Evolutionary conservation across 2,329 filamentous ascomycete species (phyloP), one percentile per base, ranked within the genome.

Genomic region (Byssothecium circinans): DNA sequence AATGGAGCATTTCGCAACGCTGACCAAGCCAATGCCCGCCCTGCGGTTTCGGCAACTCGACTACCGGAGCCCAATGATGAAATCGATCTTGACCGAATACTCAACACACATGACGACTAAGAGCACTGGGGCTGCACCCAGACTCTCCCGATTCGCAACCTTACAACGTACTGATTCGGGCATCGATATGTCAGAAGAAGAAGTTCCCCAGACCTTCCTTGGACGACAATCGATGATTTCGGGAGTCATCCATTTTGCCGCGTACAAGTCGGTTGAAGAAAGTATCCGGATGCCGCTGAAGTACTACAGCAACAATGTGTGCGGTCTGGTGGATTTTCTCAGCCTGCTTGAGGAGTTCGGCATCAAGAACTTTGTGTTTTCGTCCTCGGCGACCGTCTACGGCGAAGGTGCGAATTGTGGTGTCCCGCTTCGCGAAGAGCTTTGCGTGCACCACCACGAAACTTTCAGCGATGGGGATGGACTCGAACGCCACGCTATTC

Each of bases 231-330:
- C 81, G 2, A 75, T 71, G 23, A 84, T 86, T 51, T 71, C 73
- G 0, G 83, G 82, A 1, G 82, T 87, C n/a, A 85, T 87, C 47
- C 84, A 87, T 60, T 87, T 87, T 55, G 84, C 84, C 12, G 84
- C 84, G 1, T 81, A 81, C 73, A 87, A 87, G 64, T 82, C 83
- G 2, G 83, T 86, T 0, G 78, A 78, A 20, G 83, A 87, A 57
- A 85, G 81, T 35, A 85, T 86, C 50, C 67, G 70, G 20, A 71
- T 75, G 48, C 84, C 84, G 0, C 67, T 87, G 46, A 78, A 79
- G 49, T 87, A 87, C 68, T 87, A 87, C 67, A 76, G 77, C 49
- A 87, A 87, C 73, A 87, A 87, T 50, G 82, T 87, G 25, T 80
- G 78, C 56, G 84, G 84, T 0, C 71, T 87, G 4, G 74, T 87